These are phyloP conservation scores for Lunularia cruciata DNA, from an alignment of 225 moss, liverwort and hornwort genomes.

Conservation along the genomic window DNA sequence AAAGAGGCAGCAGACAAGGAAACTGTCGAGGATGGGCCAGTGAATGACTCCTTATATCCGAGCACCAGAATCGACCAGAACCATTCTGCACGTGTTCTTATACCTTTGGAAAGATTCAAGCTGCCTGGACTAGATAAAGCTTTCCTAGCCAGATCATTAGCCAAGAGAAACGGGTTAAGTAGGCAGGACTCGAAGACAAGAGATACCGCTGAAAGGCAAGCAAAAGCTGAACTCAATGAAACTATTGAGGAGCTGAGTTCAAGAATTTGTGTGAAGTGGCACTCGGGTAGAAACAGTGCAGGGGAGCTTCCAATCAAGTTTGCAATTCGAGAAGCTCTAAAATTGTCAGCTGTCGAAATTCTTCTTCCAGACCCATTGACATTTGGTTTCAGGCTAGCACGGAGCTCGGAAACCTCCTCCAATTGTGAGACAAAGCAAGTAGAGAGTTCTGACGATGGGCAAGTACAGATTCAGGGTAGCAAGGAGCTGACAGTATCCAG, in stretches of 20 bases:
- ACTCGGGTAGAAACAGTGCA: constrained; percentile 95
- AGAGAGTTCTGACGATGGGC: constrained; percentile 41
- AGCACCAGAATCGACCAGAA: constrained; percentile 93
- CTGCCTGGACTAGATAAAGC: constrained; percentile 86
- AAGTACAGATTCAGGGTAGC: constrained; percentile 55
- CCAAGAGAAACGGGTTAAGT: constrained; percentile 56
- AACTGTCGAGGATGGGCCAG: constrained; percentile 50
- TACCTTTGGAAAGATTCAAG: constrained; percentile 89
- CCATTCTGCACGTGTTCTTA: constrained; percentile 92
- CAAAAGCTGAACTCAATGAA: constrained; percentile 79
- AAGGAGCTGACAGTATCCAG: constrained; percentile 37
- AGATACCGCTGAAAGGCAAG: constrained; percentile 68
- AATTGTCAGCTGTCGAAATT: constrained; percentile 79
- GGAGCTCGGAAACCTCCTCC: constrained; percentile 39
- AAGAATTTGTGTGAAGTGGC: constrained; percentile 89
- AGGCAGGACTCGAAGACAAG: constrained; percentile 50
- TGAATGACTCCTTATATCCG: constrained; percentile 71
- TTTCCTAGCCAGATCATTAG: constrained; percentile 68
- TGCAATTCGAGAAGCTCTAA: constrained; percentile 93
- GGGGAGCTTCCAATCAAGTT: constrained; percentile 91
- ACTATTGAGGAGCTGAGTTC: constrained; percentile 94
- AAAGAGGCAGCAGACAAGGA: constrained; percentile 56
- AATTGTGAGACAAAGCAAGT: background rate
- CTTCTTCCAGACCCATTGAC: constrained; percentile 94
- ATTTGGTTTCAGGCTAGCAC: constrained; percentile 87